Evolutionary conservation across 2,329 filamentous ascomycete species (phyloP).

Genomic region (Ilyonectria robusta): DNA sequence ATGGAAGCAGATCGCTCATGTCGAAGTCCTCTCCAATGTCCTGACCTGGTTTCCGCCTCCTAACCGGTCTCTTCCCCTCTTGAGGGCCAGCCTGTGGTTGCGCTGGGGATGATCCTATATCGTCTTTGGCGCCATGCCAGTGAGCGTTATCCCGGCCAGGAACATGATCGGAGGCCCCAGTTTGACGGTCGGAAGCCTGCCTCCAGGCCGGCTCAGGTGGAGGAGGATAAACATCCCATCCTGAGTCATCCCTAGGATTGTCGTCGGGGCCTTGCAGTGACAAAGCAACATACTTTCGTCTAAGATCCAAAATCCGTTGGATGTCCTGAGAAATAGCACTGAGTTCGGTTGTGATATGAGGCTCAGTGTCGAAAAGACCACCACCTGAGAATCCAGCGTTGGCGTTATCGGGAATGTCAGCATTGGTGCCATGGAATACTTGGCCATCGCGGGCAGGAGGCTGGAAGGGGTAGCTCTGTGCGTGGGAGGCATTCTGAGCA

Average conservation of each 20-base stretch:
- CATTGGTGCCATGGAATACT: constrained; percentile 30
- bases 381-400: constrained; percentile 55
- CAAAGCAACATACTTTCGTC: constrained; percentile 89
- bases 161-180: constrained; percentile 33
- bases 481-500: constrained; percentile 25
- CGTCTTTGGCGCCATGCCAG: constrained; percentile 30
- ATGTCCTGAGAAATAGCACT: constrained; percentile 91
- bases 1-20: constrained; percentile 81
- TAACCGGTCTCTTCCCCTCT: constrained; percentile 63
- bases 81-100: constrained; percentile 41
- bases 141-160: constrained; percentile 39
- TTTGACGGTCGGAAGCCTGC: constrained; percentile 46
- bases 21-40: constrained; percentile 95
- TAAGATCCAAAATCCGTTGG: constrained; percentile 87
- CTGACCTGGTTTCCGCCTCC: constrained; percentile 86
- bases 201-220: constrained; percentile 92
- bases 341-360: constrained; percentile 87
- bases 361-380: constrained; percentile 77
- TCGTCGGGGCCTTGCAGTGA: constrained; percentile 87
- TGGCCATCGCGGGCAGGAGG: constrained; percentile 23
- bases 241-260: constrained; percentile 87
- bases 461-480: constrained; percentile 23
- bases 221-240: constrained; percentile 91
- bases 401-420: constrained; percentile 35
- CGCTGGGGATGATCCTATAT: constrained; percentile 17